Evolutionary conservation across 2,329 filamentous ascomycete species (phyloP), one percentile per base, ranked within the genome.

Genomic region (Ascochyta pisi): DNA sequence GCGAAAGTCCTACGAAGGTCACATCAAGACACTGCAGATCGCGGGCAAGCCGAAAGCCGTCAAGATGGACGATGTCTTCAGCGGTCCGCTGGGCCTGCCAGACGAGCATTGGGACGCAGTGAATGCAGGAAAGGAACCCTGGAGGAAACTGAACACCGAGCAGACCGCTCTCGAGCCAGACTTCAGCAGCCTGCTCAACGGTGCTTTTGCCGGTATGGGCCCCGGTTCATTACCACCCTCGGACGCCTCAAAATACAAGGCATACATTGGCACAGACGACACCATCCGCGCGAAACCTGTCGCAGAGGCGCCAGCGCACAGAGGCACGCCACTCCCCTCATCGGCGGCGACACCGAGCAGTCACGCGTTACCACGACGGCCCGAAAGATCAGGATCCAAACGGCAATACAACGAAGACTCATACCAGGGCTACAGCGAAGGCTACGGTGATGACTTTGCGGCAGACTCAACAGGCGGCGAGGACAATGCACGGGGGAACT

Each of bases 401-500:
- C 84, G 90, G 43, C 85, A 87, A 60, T 93, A 92, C 70, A 86
- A 88, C 35, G 90, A 93, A 61, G 84, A 82, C 65, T 90, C 87
- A 66, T 93, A 85, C 68, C 86, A 89, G 66, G 89, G 90, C 38
- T 92, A 92, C 67, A 84, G 85, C 40, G 89, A 92, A 63, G 87
- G 87, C 31, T 91, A 82, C 63, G 83, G 83, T 9, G 89, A 92
- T 60, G 88, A 91, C 61, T 89, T 89, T 59, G 74, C 72, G 8
- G 85, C 82, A 52, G 86, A 91, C 68, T 90, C 88, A 22, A 90
- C 89, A 22, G 88, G 86, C 54, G 89, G 90, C 63, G 86, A 86
- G 64, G 89, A 90, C 64, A 86, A 89, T 46, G 59, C 65, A 16
- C 66, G 68, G 42, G 66, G 70, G 15, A 62, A 61, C 46, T 67